Conservation (phyloP, 148 eudicot species). For the Pouteria glomerata region DNA sequence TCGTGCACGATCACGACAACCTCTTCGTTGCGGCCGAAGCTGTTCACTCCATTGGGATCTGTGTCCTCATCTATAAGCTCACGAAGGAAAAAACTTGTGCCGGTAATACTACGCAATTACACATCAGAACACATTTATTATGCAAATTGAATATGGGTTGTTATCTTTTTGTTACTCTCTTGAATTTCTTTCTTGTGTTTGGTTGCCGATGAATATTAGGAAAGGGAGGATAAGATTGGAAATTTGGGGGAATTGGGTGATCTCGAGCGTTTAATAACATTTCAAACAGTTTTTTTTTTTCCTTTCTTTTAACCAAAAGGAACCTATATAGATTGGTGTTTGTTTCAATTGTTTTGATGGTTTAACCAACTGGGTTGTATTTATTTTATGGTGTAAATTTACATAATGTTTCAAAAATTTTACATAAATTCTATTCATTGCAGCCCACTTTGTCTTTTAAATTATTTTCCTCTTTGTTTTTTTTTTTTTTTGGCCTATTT, state of each 20-base stretch:
- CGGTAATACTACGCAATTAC: slow-evolving; percentile 27
- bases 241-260: background rate
- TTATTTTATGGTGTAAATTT: too few relatives aligned
- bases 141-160: background rate
- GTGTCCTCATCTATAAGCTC: slow-evolving; percentile 70
- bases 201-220: background rate
- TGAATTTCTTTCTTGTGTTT: background rate
- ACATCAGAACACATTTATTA: background rate
- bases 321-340: background rate
- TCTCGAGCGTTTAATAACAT: background rate
- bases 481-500: background rate
- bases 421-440: too few relatives aligned
- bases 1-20: slow-evolving; percentile 76
- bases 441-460: too few relatives aligned
- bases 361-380: background rate
- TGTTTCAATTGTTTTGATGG: background rate
- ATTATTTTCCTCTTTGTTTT: background rate
- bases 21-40: slow-evolving; percentile 79
- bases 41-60: slow-evolving; percentile 70
- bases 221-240: too few relatives aligned
- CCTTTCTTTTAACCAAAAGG: background rate
- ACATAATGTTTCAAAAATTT: too few relatives aligned
- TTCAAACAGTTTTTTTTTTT: background rate
- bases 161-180: too few relatives aligned
- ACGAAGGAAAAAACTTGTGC: slow-evolving; percentile 83